phyloP scores from a whole-genome alignment of 2,329 filamentous ascomycete genomes.

The Sphaerulina populicola region DNA sequence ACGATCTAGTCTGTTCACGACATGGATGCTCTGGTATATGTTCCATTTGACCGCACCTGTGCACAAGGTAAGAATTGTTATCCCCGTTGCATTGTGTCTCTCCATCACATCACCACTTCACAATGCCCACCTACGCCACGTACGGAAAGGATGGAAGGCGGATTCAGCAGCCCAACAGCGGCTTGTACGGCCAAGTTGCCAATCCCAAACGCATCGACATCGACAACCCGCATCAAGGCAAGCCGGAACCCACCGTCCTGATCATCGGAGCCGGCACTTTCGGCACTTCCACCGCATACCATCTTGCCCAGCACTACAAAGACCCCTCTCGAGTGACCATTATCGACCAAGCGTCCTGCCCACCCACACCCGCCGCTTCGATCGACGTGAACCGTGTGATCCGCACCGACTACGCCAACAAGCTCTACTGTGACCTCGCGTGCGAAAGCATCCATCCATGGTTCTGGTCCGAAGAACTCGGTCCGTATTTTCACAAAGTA shows the following conservation, averaged over 20 bases:
- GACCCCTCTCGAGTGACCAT: constrained; percentile 46
- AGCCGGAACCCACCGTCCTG: constrained; percentile 18
- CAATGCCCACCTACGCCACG: constrained; percentile 5
- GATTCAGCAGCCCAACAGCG: constrained; percentile 10
- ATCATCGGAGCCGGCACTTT: constrained; percentile 25
- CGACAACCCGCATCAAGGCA: constrained; percentile 14
- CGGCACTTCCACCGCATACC: constrained; percentile 22
- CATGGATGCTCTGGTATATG: background rate
- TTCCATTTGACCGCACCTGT: constrained; percentile 9
- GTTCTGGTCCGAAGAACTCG: constrained; percentile 28
- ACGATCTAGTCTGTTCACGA: constrained; percentile 7
- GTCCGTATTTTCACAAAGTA: constrained; percentile 49
- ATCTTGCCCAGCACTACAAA: constrained; percentile 41
- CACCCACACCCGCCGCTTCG: constrained; percentile 38
- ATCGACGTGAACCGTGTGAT: constrained; percentile 31
- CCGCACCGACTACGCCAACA: constrained; percentile 28
- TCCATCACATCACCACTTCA: background rate
- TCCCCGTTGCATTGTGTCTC: background rate
- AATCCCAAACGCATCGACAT: constrained; percentile 13
- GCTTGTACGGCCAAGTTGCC: background rate
- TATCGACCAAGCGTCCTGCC: constrained; percentile 48
- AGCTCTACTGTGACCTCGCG: constrained; percentile 29
- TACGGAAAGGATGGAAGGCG: constrained; percentile 3
- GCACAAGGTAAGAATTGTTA: background rate
- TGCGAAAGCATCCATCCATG: constrained; percentile 36